Evolutionary conservation across 768 basidiomycete species (phyloP).

Genomic region (Lentinula sp.): DNA sequence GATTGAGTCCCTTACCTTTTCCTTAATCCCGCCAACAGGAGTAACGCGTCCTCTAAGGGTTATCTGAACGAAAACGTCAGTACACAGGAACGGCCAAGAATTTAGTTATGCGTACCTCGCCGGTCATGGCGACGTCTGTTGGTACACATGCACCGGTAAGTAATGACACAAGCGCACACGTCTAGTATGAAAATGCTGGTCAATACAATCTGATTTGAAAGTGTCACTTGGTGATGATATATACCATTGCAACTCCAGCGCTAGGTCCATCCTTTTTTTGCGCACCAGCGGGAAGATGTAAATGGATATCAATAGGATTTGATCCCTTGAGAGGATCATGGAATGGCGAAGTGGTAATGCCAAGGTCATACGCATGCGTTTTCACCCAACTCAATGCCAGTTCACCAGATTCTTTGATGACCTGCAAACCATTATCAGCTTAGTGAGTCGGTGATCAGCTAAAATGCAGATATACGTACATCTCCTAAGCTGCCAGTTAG

Average conservation of each 20-base stretch:
- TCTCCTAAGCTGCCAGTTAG: conserved; percentile 84
- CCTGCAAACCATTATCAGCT: conserved; percentile 27
- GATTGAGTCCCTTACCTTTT: conserved; percentile 38
- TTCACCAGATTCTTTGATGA: conserved; percentile 89
- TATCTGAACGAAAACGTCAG: conserved; percentile 35
- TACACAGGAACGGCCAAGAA: neutral
- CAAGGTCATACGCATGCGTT: conserved; percentile 73
- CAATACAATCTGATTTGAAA: neutral
- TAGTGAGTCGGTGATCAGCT: neutral
- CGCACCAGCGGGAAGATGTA: conserved; percentile 85
- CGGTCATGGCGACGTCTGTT: conserved; percentile 80
- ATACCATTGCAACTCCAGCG: conserved; percentile 84
- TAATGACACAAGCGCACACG: conserved; percentile 83
- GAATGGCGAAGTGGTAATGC: conserved; percentile 62
- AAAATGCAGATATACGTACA: conserved; percentile 25
- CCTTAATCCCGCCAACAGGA: conserved; percentile 87
- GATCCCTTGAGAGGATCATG: conserved; percentile 75
- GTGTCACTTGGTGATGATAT: conserved; percentile 8
- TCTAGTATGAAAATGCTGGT: conserved; percentile 27
- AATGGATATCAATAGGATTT: conserved; percentile 73
- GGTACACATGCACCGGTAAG: conserved; percentile 73
- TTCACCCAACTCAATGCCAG: conserved; percentile 92
- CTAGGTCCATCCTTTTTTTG: conserved; percentile 94
- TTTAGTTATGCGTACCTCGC: conserved; percentile 49
- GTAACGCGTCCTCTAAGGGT: conserved; percentile 79